Evolutionary conservation across 1,139 yeast genomes (phyloP), one percentile per base, ranked within the genome.

Genomic region (Zygosaccharomyces pseudobailii): DNA sequence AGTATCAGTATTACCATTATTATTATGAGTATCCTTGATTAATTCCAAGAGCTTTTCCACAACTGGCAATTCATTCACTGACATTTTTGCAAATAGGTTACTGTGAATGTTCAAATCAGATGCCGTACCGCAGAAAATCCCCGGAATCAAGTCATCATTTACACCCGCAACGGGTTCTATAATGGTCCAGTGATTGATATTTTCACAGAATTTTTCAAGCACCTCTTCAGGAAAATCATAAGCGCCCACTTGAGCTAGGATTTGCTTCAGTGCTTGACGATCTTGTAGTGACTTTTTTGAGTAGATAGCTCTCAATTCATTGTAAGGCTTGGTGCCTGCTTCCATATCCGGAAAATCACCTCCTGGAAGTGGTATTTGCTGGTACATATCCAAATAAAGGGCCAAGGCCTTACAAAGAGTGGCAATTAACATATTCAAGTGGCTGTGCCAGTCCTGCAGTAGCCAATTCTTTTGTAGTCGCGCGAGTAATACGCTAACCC

Each of bases 331-430:
- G 0, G 96, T 83, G 54, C 82, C 82, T 0, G 96, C 79, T 30
- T 87, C 85, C 97, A 92, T 90, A 31, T 90, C 97, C 0, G 96
- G 95, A 20, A 89, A 63, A 2, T 72, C 76, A 0, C 96, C 76
- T 0, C 96, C 96, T 3, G 85, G 74, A 3, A 87, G 69, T 0
- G 97, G 97, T 22, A 70, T 67, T n/a, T 70, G 66, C 5, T 28
- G 27, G 49, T 71, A 67, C 4, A 57, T 52, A 0, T 56, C 54
- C 5, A 82, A 71, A 62, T 80, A 90, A 4, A 56, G 54, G 31
- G 74, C 68, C 43, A 90, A 68, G 0, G 90, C 84, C 30, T 67
- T 69, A 0, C 79, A 72, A 20, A 82, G 72, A 2, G 77, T 63
- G 94, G 95, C 85, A 56, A 88, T 84, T 6, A 72, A 65, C 40